Conservation (phyloP, 305 asterid species). For the Fraxinus sp. region DNA sequence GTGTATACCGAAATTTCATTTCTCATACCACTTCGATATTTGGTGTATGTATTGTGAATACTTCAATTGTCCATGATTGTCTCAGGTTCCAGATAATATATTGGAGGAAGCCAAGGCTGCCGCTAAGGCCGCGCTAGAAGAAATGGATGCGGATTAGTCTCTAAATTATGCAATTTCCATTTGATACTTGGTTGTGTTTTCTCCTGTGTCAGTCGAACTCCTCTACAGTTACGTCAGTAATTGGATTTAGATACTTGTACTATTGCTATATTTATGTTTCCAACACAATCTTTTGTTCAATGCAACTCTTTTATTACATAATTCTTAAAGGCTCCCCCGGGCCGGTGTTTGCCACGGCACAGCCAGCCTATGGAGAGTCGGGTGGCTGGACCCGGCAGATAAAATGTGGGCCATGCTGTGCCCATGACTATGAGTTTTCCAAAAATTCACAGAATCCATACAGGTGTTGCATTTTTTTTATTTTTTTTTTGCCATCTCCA, state of each 20-base stretch:
- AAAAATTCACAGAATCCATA: no score
- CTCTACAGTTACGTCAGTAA: not conserved
- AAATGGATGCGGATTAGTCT: slow-evolving; percentile 88
- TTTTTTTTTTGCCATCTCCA: no score
- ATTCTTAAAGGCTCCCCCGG: not conserved
- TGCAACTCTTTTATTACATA: not conserved
- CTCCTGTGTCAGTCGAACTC: not conserved
- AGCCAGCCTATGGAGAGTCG: not conserved
- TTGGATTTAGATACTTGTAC: slow-evolving; percentile 16
- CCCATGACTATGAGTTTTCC: not conserved
- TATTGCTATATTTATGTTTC: not conserved
- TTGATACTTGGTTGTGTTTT: not conserved
- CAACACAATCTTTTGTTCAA: not conserved
- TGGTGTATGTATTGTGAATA: not conserved
- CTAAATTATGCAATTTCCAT: not conserved
- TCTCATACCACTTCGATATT: not conserved
- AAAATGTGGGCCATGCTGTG: not conserved
- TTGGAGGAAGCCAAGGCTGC: slow-evolving; percentile 89
- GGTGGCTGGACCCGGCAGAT: not conserved
- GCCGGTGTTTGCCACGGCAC: no score
- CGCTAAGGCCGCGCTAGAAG: slow-evolving; percentile 93
- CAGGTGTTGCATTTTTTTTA: no score
- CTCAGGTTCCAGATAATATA: slow-evolving; percentile 75
- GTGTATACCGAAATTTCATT: not conserved
- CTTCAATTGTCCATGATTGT: not conserved